Evolutionary conservation across 2,329 filamentous ascomycete genomes (phyloP).

Genomic region (Intubia oerlemansii): DNA sequence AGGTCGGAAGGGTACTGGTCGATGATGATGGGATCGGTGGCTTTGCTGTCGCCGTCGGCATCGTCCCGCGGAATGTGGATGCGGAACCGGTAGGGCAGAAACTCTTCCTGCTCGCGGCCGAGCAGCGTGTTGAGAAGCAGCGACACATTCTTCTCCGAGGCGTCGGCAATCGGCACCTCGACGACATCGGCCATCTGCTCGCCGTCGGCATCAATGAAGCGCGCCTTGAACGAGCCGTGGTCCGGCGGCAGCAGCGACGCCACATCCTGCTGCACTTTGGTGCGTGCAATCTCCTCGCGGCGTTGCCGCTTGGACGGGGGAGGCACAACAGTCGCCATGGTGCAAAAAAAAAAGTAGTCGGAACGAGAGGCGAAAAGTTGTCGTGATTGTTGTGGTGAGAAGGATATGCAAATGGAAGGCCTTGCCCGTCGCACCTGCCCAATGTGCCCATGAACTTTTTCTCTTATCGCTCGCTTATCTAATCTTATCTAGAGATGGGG

Average conservation of each 20-base stretch:
- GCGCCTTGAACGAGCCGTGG: constrained; percentile 59
- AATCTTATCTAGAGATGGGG: constrained; percentile 2
- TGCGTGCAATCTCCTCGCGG: constrained; percentile 49
- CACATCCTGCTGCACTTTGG: constrained; percentile 56
- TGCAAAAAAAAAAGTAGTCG: too few relatives aligned
- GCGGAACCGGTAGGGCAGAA: constrained; percentile 38
- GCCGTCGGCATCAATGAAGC: constrained; percentile 67
- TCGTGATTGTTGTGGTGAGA: neutral
- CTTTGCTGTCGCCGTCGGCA: neutral
- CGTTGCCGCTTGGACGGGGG: constrained; percentile 51
- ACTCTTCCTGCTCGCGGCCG: constrained; percentile 37
- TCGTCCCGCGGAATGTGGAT: constrained; percentile 32
- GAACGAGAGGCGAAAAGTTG: too few relatives aligned
- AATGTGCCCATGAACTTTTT: constrained; percentile 4
- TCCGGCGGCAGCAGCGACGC: constrained; percentile 43
- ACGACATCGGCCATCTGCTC: constrained; percentile 49
- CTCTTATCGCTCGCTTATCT: constrained; percentile 4
- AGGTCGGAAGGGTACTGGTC: constrained; percentile 35
- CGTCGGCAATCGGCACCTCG: constrained; percentile 62
- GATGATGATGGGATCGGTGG: constrained; percentile 18
- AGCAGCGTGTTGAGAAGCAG: constrained; percentile 69
- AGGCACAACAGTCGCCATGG: constrained; percentile 15
- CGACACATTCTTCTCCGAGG: constrained; percentile 75
- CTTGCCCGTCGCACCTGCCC: too few relatives aligned
- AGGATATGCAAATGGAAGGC: neutral